phyloP scores from a whole-genome alignment of 1,139 yeast species.

The Yamadazyma siamensis region DNA sequence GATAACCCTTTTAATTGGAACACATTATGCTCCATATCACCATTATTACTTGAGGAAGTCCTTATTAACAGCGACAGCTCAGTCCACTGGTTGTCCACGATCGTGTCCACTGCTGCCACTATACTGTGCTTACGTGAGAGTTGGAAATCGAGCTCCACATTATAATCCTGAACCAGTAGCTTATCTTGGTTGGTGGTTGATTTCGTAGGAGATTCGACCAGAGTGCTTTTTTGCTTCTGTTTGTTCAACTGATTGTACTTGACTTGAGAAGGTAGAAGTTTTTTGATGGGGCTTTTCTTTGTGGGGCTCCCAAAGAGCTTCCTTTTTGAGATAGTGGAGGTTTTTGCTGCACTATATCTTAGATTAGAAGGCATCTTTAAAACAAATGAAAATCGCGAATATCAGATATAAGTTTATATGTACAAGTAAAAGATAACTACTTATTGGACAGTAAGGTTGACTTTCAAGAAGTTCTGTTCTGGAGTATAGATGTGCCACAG shows the following conservation, averaged over 20 bases:
- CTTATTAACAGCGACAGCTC: slow-evolving; percentile 23
- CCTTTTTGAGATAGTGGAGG: slow-evolving; percentile 31
- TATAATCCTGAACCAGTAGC: slow-evolving; percentile 28
- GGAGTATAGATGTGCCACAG: slow-evolving; percentile 15
- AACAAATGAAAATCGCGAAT: slow-evolving; percentile 5
- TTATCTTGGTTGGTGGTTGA: slow-evolving; percentile 5
- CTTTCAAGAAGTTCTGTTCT: slow-evolving; percentile 9
- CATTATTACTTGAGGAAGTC: slow-evolving; percentile 11
- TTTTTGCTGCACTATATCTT: slow-evolving; percentile 41
- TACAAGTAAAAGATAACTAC: slow-evolving; percentile 2
- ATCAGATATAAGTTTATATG: slow-evolving; percentile 6
- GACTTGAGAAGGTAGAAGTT: slow-evolving; percentile 24
- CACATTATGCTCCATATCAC: slow-evolving; percentile 26
- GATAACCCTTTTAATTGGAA: slow-evolving; percentile 35
- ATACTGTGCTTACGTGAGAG: slow-evolving; percentile 30
- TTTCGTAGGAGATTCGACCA: slow-evolving; percentile 7
- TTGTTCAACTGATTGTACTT: slow-evolving; percentile 19
- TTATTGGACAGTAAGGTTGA: slow-evolving; percentile 6
- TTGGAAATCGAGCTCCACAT: slow-evolving; percentile 41
- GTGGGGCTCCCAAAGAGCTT: slow-evolving; percentile 20
- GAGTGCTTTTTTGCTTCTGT: slow-evolving; percentile 4
- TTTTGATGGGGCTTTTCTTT: slow-evolving; percentile 21
- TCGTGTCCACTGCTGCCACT: slow-evolving; percentile 30
- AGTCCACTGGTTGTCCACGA: slow-evolving; percentile 38
- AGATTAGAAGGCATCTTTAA: slow-evolving; percentile 22